Conservation (phyloP, 768 basidiomycete species). For the Phaeotremella skinneri region DNA sequence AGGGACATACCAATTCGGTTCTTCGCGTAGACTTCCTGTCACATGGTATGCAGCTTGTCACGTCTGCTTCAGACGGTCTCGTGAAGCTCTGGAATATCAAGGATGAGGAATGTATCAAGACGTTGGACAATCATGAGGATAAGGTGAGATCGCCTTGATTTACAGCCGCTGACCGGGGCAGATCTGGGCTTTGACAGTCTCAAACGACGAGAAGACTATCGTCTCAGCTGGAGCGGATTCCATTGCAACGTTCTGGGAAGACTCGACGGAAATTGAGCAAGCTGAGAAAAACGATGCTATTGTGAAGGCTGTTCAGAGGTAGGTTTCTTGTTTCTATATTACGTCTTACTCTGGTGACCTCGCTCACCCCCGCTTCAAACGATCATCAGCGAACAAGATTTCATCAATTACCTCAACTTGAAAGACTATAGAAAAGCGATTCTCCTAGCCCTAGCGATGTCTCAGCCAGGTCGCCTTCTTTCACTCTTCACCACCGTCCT, state of each 20-base stretch:
- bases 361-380: too few relatives aligned
- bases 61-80: constrained; percentile 86
- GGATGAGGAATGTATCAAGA: constrained; percentile 80
- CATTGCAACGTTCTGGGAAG: constrained; percentile 92
- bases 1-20: constrained; percentile 97
- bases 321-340: constrained; percentile 46
- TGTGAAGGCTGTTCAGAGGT: constrained; percentile 76
- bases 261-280: constrained; percentile 82
- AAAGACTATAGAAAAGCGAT: constrained; percentile 90
- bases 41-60: constrained; percentile 77
- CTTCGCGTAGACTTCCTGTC: constrained; percentile 87
- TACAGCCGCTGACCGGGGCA: constrained; percentile 47
- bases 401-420: constrained; percentile 79
- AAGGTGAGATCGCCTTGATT: constrained; percentile 61
- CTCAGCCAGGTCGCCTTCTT: constrained; percentile 82
- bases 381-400: constrained; percentile 89
- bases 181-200: constrained; percentile 95
- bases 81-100: constrained; percentile 93
- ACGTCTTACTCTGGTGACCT: background rate
- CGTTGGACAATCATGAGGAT: constrained; percentile 95
- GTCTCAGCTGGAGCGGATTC: constrained; percentile 96
- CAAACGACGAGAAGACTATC: constrained; percentile 74
- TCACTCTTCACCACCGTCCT: constrained; percentile 70
- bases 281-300: constrained; percentile 70
- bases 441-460: constrained; percentile 84